Conservation (phyloP, 2,329 filamentous ascomycete species). For the Corinectria fuckeliana region DNA sequence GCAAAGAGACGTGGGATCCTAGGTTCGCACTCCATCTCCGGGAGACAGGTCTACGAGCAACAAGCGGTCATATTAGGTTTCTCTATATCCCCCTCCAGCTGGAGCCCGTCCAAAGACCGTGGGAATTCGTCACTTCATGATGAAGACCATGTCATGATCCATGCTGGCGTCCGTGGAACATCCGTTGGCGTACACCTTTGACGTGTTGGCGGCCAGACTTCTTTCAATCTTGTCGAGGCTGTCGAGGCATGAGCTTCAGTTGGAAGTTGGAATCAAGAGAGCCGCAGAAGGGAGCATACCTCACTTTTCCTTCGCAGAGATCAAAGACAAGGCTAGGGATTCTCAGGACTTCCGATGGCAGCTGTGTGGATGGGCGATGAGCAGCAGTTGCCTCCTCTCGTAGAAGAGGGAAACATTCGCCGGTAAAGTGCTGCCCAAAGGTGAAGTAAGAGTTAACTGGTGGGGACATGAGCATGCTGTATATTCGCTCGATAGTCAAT, state of each 20-base stretch:
- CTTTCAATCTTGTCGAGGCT: constrained; percentile 35
- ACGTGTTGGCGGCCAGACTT: constrained; percentile 28
- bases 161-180: constrained; percentile 23
- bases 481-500: constrained; percentile 1
- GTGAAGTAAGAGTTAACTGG: constrained; percentile 37
- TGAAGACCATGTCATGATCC: constrained; percentile 38
- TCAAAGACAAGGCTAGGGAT: constrained; percentile 35
- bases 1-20: constrained; percentile 33
- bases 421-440: constrained; percentile 36
- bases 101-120: constrained; percentile 27
- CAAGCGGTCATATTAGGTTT: constrained; percentile 35
- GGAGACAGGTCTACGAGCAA: constrained; percentile 34
- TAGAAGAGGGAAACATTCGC: constrained; percentile 35
- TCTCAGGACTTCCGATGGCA: constrained; percentile 31
- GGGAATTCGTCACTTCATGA: constrained; percentile 32
- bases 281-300: constrained; percentile 20
- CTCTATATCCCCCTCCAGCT: constrained; percentile 36
- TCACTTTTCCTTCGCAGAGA: constrained; percentile 34
- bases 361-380: constrained; percentile 29
- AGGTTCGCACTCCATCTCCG: constrained; percentile 32
- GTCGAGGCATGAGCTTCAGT: constrained; percentile 18
- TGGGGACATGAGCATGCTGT: constrained; percentile 22
- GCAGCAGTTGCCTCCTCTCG: constrained; percentile 32
- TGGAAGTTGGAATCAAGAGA: not conserved
- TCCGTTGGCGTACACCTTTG: constrained; percentile 26